phyloP scores from a whole-genome alignment of 352 stramenopile species.

The Phytopythium vexans region DNA sequence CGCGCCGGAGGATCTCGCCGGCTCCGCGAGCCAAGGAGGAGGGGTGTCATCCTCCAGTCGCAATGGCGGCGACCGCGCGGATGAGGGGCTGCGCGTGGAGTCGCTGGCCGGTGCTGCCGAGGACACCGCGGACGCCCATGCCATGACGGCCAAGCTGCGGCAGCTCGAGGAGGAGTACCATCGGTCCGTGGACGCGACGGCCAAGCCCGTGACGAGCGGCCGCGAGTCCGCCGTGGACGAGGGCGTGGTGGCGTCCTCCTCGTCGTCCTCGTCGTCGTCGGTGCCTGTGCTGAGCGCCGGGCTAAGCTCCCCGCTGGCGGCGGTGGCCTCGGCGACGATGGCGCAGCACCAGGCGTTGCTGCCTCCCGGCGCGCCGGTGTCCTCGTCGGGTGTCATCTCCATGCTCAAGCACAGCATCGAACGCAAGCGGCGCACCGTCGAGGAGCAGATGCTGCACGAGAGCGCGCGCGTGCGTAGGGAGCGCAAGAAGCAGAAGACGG shows the following conservation, averaged over 20 bases:
- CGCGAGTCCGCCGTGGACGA: not conserved
- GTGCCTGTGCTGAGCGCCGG: not conserved
- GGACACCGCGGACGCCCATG: constrained; percentile 17
- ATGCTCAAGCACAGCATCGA: constrained; percentile 56
- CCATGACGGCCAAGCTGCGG: constrained; percentile 26
- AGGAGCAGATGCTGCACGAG: constrained; percentile 48
- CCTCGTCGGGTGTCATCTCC: constrained; percentile 39
- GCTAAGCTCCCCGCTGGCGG: not conserved
- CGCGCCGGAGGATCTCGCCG: not conserved
- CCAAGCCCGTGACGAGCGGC: not conserved
- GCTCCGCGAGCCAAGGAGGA: no score
- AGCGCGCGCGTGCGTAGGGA: constrained; percentile 53
- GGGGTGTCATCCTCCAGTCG: no score
- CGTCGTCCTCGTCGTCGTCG: not conserved
- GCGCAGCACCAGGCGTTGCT: constrained; percentile 1
- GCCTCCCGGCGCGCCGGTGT: constrained; percentile 4
- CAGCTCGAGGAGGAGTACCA: constrained; percentile 48
- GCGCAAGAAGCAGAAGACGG: constrained; percentile 61
- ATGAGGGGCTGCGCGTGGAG: no score
- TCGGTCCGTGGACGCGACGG: constrained; percentile 7
- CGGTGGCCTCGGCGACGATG: not conserved
- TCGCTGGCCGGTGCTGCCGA: no score
- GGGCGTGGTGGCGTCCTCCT: not conserved
- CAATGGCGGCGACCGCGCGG: no score
- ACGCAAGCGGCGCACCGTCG: constrained; percentile 38